Base-by-base conservation (phyloP, 345 rosid genomes). In the Ceriops zippeliana region DNA sequence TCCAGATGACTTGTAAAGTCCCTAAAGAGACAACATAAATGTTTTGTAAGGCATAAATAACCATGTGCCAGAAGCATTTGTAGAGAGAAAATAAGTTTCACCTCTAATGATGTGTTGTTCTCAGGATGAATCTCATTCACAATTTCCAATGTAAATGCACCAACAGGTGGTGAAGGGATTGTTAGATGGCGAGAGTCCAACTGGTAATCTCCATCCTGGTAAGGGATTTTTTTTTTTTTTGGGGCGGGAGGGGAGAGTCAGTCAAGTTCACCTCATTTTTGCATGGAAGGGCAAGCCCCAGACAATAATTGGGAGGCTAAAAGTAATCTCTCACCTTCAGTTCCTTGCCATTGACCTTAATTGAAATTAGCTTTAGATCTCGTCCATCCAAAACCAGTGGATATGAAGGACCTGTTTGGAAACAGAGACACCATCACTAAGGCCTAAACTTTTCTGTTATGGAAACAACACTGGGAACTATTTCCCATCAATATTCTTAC, bases 1-100 rank as follows among this genome's bases (percentile, higher is more conserved):
- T 70, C 91, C 90, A 67, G 98, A 90, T 51, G 99, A 86, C 81
- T 87, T 87, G 89, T 92, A 96, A 71, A 96, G 98, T 62, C 97
- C 99, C 99, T 92, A 65, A 26, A 62, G 61, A 52, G 73, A 68
- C 28, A 70, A 38, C 4, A 51, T 3, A 19, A 15, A 17, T 4
- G 27, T 7, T 56, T 42, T 13, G 5, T 42, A 24, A 27, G 31
- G 28, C 4, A 56, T 56, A 15, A n/a, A 42, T 26, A 60, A 26
- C 2, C 68, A 75, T 1, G 35, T 42, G 31, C 22, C 71, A 62
- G 53, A 67, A 78, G 27, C 15, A 49, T 21, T 10, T 27, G 7
- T 8, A 37, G 2, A 58, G 26, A 34, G 17, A 65, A 46, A 26
- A 63, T 20, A 62, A 57, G 37, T 15, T 57, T 80, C 66, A 95